Evolutionary conservation across 2,329 filamentous ascomycete species (phyloP), one percentile per base, ranked within the genome.

Genomic region (Aureobasidium pullulans): DNA sequence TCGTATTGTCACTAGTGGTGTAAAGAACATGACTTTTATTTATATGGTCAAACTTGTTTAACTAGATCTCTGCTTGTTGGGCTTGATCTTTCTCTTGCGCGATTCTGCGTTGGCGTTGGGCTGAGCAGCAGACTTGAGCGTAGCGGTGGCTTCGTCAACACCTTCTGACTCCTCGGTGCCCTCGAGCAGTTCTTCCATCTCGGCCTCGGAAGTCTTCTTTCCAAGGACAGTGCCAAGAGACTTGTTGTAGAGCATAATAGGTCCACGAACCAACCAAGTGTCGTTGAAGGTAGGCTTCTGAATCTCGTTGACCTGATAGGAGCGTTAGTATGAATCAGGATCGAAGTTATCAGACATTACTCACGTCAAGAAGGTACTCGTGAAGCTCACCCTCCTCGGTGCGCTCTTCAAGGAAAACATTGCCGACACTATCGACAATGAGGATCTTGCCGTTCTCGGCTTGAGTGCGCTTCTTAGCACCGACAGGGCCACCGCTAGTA

Each of bases 361-460:
- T 80, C 76, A 96, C 85, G 71, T 99, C 93, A 62, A 99, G 84
- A 64, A 96, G 77, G 70, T 87, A 96, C 71, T 96, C 90, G 65
- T 88, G 83, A 34, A 84, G 82, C 59, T 89, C 84, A 57, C 94
- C 94, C 28, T 96, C 90, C 65, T 92, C 91, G 54, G 90, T 90
- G 67, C 90, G 83, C 70, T 96, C 89, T 74, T 97, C 92, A n/a
- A 99, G 79, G 70, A 90, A 99, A 11, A 99, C 94, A 67, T 96
- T 91, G 31, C 94, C 94, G 9, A 87, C 79, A 0, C 89, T 90
- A 74, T 99, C 93, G 4, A 99, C 94, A 59, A 99, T 87, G 39
- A 99, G 79, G 0, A 96, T 81, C 78, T 97, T 99, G 65, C 94
- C 94, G 68, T 99, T 99, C 78, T 96, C 88, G 2, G 92, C 93